Conservation (phyloP, 2,329 filamentous ascomycete species). For the Cytospora chrysosperma region DNA sequence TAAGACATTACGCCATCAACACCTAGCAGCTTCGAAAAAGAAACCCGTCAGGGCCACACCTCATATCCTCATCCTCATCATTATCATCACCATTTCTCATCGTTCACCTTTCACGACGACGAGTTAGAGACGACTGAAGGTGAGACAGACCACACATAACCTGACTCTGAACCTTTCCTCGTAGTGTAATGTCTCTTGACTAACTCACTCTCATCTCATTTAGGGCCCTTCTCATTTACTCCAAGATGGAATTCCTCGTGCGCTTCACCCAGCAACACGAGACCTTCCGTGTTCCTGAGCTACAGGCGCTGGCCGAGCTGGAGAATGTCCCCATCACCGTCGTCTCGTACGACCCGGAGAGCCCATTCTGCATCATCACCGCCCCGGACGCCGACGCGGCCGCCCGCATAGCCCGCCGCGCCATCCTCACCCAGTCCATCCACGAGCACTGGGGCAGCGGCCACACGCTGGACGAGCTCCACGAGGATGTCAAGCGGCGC, state of each 20-base stretch:
- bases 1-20: neutral
- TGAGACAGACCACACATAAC: neutral
- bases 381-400: conserved; percentile 61
- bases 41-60: neutral
- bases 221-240: neutral
- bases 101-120: neutral
- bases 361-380: conserved; percentile 79
- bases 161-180: neutral
- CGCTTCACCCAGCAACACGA: conserved; percentile 89
- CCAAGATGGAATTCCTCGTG: conserved; percentile 64
- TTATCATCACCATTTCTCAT: neutral
- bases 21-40: neutral
- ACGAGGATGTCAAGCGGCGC: conserved; percentile 58
- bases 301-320: conserved; percentile 74
- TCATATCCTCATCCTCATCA: neutral
- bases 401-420: conserved; percentile 66
- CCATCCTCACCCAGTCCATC: conserved; percentile 78
- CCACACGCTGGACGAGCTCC: conserved; percentile 64
- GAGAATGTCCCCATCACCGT: conserved; percentile 68
- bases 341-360: conserved; percentile 73
- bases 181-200: neutral
- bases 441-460: conserved; percentile 88
- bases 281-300: conserved; percentile 83
- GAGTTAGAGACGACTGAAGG: neutral
- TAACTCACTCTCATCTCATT: neutral